Evolutionary conservation across 495 filamentous ascomycete genomes (phyloP).

Genomic region (Xylaria acuta): DNA sequence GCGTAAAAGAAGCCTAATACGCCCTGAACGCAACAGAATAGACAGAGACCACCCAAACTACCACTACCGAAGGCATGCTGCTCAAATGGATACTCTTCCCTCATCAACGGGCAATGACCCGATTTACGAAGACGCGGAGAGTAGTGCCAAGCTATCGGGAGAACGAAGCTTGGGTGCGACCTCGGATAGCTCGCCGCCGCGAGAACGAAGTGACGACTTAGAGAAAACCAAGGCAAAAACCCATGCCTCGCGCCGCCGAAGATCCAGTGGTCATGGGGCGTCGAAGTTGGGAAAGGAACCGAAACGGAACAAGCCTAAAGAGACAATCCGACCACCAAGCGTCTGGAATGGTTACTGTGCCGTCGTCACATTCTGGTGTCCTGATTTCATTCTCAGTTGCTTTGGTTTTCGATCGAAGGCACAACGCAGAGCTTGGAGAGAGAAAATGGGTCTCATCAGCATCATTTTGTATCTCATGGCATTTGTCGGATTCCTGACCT

Average conservation of each 20-base stretch:
- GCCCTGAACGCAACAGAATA: constrained; percentile 84
- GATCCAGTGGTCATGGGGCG: constrained; percentile 42
- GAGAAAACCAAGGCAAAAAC: constrained; percentile 46
- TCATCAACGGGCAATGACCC: constrained; percentile 93
- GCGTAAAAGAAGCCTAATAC: constrained; percentile 83
- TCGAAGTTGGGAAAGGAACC: constrained; percentile 65
- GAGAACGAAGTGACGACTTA: constrained; percentile 38
- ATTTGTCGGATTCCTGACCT: constrained; percentile 94
- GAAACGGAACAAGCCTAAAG: constrained; percentile 65
- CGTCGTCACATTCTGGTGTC: constrained; percentile 93
- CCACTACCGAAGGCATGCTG: constrained; percentile 89
- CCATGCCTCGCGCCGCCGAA: constrained; percentile 36
- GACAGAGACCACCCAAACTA: constrained; percentile 90
- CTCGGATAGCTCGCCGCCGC: constrained; percentile 49
- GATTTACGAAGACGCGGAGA: constrained; percentile 71
- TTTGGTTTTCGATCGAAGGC: constrained; percentile 87
- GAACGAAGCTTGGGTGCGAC: constrained; percentile 52
- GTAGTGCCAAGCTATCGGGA: constrained; percentile 53
- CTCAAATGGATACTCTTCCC: constrained; percentile 84
- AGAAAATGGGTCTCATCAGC: constrained; percentile 97
- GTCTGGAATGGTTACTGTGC: constrained; percentile 96
- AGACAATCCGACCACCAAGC: constrained; percentile 78
- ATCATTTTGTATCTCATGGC: constrained; percentile 87
- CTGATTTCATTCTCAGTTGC: constrained; percentile 81
- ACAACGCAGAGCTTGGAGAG: constrained; percentile 93